Evolutionary conservation across 139 green algal genomes (phyloP), one percentile per base, ranked within the genome.

Genomic region (Chlorella sorokiniana): DNA sequence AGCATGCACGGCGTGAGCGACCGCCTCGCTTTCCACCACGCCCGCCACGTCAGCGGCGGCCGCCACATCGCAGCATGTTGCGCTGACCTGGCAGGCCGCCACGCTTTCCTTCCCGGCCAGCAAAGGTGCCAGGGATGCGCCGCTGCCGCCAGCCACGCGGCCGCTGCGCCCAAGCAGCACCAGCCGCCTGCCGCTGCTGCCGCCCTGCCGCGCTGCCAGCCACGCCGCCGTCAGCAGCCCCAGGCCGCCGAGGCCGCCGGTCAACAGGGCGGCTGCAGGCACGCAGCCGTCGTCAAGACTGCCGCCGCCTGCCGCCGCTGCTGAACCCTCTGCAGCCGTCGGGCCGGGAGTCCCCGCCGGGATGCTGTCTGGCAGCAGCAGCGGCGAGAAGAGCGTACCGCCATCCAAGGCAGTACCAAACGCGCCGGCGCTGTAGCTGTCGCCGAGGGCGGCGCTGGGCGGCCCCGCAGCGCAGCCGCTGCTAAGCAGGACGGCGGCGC

Each of bases 191-290:
- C 83, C 76, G 38, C 42, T 69, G 73, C 54, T 89, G 75, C 8
- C 64, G 44, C 48, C 7, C 82, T 78, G 40, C 88, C 71, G 4
- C 48, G 41, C 48, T 31, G 16, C 69, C 82, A 95, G 75, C 94
- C 94, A 97, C 9, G 52, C n/a, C 3, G 92, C 90, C 4, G 92
- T 80, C n/a, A 95, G 83, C 44, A 81, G 76, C 44, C 88, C 88
- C 72, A 92, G 76, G 5, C 83, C 56, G 27, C 88, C 88, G 5
- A 86, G 33, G 20, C 88, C 88, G n/a, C 88, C 88, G n/a, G 83
- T 85, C 40, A 91, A 37, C 2, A 94, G 87, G 25, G 42, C 9
- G 0, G 96, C 88, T 31, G 31, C 31, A 18, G 4, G 71, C n/a
- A 10, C n/a, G n/a, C n/a, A n/a, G n/a, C n/a, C n/a, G n/a, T n/a